Evolutionary conservation across 2,329 filamentous ascomycete genomes (phyloP).

Genomic region (Epichloe amarillans): DNA sequence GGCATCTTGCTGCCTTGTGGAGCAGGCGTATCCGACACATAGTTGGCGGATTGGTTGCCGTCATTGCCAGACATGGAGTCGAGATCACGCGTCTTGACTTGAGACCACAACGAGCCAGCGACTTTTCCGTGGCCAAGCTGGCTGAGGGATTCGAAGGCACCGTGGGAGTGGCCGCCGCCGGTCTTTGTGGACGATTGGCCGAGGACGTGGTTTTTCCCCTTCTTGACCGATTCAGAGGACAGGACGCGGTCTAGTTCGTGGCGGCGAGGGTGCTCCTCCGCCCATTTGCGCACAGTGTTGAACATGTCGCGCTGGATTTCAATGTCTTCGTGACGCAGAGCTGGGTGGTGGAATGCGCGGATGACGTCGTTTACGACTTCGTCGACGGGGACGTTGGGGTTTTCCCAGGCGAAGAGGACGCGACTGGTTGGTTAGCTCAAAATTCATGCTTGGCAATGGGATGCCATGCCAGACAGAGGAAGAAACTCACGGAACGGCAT

Average conservation of each 20-base stretch:
- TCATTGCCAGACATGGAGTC: constrained; percentile 39
- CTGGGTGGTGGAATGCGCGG: constrained; percentile 82
- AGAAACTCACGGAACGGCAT: constrained; percentile 57
- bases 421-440: constrained; percentile 25
- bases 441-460: background rate
- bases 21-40: constrained; percentile 26
- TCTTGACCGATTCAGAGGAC: constrained; percentile 68
- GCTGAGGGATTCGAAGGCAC: constrained; percentile 28
- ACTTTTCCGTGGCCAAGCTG: constrained; percentile 43
- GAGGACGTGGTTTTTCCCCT: constrained; percentile 65
- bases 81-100: constrained; percentile 46
- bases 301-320: constrained; percentile 88
- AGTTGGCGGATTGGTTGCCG: constrained; percentile 22
- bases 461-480: too few species aligned
- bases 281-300: constrained; percentile 71
- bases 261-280: constrained; percentile 52
- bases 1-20: constrained; percentile 18
- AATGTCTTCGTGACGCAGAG: constrained; percentile 57
- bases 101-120: constrained; percentile 45
- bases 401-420: constrained; percentile 85
- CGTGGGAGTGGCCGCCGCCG: constrained; percentile 25
- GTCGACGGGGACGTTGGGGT: constrained; percentile 67
- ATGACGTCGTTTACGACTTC: constrained; percentile 74
- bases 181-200: constrained; percentile 19
- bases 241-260: constrained; percentile 61